These are phyloP conservation scores for Aspergillus hortae DNA, from an alignment of 2,329 filamentous ascomycete species.

Conservation along the genomic window DNA sequence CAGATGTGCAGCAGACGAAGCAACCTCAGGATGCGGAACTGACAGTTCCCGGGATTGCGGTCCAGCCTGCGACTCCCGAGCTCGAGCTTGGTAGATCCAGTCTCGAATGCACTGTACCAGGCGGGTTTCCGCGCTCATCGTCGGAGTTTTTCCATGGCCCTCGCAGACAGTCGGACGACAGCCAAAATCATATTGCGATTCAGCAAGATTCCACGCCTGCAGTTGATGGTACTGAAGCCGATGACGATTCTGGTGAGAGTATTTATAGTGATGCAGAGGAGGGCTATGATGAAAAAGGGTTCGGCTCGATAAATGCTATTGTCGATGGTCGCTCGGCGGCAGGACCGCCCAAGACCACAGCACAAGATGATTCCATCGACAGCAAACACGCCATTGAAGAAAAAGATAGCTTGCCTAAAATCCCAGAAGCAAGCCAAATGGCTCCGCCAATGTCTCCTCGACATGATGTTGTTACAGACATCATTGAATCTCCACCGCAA, in stretches of 20 bases:
- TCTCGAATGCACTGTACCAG: slow-evolving; percentile 51
- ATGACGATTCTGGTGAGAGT: slow-evolving; percentile 42
- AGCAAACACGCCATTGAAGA: background rate
- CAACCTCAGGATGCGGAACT: slow-evolving; percentile 9
- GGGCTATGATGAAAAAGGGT: slow-evolving; percentile 41
- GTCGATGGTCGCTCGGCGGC: slow-evolving; percentile 18
- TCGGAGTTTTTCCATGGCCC: slow-evolving; percentile 19
- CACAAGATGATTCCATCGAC: background rate
- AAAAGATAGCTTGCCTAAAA: slow-evolving; percentile 2
- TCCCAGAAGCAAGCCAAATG: slow-evolving; percentile 16
- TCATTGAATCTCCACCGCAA: slow-evolving; percentile 14
- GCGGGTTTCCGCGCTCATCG: slow-evolving; percentile 51
- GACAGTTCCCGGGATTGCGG: slow-evolving; percentile 41
- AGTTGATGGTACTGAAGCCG: slow-evolving; percentile 24
- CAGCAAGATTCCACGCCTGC: slow-evolving; percentile 2
- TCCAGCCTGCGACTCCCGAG: slow-evolving; percentile 48
- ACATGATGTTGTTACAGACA: slow-evolving; percentile 14
- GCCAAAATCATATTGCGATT: background rate
- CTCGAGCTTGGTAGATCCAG: slow-evolving; percentile 36
- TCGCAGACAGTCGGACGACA: slow-evolving; percentile 1
- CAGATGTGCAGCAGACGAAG: background rate
- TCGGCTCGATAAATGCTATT: slow-evolving; percentile 50
- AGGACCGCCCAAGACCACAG: background rate
- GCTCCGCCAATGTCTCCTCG: slow-evolving; percentile 21
- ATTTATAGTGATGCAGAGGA: slow-evolving; percentile 47